Percentiles rank a stretch among this genome's conserved stretches.
Evolutionary conservation across 2,329 filamentous ascomycete genomes (phyloP).

Genomic region (Ophiostoma novo-ulmi): DNA sequence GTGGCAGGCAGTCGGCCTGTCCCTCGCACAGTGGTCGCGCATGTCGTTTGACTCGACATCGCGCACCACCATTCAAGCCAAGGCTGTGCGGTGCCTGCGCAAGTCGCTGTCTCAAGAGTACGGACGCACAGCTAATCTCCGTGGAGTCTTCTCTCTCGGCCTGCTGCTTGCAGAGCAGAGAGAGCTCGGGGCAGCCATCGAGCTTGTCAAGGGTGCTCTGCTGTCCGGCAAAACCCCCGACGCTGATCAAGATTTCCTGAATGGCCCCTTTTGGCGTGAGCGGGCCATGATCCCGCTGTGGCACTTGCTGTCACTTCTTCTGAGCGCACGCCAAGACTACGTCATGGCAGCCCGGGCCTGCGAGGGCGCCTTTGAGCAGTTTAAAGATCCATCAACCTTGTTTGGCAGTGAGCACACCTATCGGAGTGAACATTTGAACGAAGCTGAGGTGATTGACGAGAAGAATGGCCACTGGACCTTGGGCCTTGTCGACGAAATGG

Average conservation of each 20-base stretch:
- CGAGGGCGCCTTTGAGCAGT: conserved; percentile 87
- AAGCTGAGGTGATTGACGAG: conserved; percentile 40
- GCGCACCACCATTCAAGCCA: conserved; percentile 67
- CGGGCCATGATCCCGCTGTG: conserved; percentile 70
- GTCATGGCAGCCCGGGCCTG: conserved; percentile 74
- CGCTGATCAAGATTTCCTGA: conserved; percentile 41
- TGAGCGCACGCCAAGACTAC: conserved; percentile 84
- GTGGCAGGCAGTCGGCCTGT: conserved; percentile 80
- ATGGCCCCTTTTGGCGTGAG: conserved; percentile 56
- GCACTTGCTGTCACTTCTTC: conserved; percentile 81
- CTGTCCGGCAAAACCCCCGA: conserved; percentile 51
- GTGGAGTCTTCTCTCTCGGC: conserved; percentile 73
- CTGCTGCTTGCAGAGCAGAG: conserved; percentile 84
- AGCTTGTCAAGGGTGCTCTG: conserved; percentile 72
- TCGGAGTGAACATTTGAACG: conserved; percentile 63
- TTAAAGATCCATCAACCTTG: conserved; percentile 64
- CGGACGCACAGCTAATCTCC: conserved; percentile 61
- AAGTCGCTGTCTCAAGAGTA: conserved; percentile 65
- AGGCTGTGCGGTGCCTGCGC: conserved; percentile 70
- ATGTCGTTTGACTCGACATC: conserved; percentile 69
- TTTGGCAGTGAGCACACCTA: conserved; percentile 60
- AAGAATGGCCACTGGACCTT: conserved; percentile 29
- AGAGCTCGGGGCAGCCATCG: conserved; percentile 73
- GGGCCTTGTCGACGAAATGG: conserved; percentile 72
- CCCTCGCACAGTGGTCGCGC: conserved; percentile 81